These are phyloP conservation scores for Darksidea phi DNA, from an alignment of 495 filamentous ascomycete species.

Conservation along the genomic window DNA sequence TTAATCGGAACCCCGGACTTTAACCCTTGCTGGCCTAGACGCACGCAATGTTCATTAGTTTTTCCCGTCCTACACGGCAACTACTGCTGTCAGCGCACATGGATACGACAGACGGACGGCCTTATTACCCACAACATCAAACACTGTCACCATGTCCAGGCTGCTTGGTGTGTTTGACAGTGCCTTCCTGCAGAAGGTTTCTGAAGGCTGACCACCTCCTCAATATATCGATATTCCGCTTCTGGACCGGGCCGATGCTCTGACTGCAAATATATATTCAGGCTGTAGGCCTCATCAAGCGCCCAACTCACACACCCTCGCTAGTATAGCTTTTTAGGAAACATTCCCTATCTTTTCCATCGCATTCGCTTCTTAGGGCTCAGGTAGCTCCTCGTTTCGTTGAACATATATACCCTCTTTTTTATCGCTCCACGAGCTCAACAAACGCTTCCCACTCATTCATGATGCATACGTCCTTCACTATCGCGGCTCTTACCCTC, in stretches of 20 bases:
- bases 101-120: constrained; percentile 8
- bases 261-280: constrained; percentile 25
- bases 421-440: background rate
- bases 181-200: no score
- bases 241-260: no score
- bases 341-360: constrained; percentile 5
- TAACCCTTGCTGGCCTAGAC: constrained; percentile 1
- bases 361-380: constrained; percentile 27
- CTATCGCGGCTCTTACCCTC: constrained; percentile 10
- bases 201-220: no score
- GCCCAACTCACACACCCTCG: background rate
- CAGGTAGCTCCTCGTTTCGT: constrained; percentile 25
- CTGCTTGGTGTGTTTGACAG: constrained; percentile 11
- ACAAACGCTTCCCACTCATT: constrained; percentile 2
- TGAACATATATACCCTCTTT: constrained; percentile 2
- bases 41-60: background rate
- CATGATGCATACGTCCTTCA: constrained; percentile 5
- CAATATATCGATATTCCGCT: no score
- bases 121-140: background rate
- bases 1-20: background rate
- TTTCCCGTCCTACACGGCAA: background rate
- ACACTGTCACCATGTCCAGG: constrained; percentile 1
- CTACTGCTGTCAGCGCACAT: constrained; percentile 20
- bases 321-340: background rate
- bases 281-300: constrained; percentile 1